These are phyloP conservation scores for Triticum timopheevii DNA, from an alignment of 176 grass and related monocot species.

Conservation along the genomic window DNA sequence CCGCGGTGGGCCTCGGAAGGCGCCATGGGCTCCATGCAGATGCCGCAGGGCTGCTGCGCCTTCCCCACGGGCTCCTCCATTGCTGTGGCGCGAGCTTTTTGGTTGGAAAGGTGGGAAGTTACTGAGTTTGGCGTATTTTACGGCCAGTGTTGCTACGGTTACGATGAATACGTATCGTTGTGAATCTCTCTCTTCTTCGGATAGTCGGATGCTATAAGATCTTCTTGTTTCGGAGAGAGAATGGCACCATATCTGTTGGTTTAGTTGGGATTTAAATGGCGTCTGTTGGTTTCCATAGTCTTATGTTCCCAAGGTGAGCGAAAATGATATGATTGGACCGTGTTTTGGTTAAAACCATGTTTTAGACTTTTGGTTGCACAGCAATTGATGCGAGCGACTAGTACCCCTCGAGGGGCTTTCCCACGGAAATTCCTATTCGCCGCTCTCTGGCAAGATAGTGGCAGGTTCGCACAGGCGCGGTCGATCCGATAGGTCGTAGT, in stretches of 20 bases:
- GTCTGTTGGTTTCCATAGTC: neutral
- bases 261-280: conserved; percentile 14
- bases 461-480: too few species aligned
- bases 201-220: neutral
- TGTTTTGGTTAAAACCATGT: neutral
- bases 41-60: conserved; percentile 35
- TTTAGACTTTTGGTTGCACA: too few species aligned
- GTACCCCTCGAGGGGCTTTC: too few species aligned
- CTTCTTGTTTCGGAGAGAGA: conserved; percentile 2
- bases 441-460: too few species aligned
- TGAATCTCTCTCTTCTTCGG: neutral
- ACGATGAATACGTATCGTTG: neutral
- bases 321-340: neutral
- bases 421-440: too few species aligned
- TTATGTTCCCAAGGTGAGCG: neutral
- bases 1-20: conserved; percentile 22
- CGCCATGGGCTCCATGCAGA: conserved; percentile 63
- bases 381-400: too few species aligned
- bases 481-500: too few species aligned
- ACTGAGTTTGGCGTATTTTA: neutral
- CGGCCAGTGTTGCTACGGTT: neutral
- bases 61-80: conserved; percentile 5
- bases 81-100: neutral
- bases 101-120: neutral
- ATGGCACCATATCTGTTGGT: neutral